A percentile compares a stretch with the other conserved stretches of the same genome.
These are phyloP conservation scores for Ophiorrhiza pumila DNA, from an alignment of 257 asterid genomes.

Conservation along the genomic window DNA sequence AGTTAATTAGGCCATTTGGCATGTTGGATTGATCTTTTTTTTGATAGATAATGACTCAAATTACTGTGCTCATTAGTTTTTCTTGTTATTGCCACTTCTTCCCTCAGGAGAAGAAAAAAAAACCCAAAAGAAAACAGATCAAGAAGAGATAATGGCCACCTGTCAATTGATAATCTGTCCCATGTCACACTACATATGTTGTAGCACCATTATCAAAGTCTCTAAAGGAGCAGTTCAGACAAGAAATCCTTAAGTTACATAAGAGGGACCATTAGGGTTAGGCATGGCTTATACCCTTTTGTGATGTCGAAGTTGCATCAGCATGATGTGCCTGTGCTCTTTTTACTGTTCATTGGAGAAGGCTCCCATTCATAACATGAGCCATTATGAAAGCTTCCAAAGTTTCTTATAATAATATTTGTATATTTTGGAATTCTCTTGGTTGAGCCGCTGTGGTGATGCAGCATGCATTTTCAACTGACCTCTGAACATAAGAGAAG, in stretches of 20 bases:
- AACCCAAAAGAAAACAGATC: too few species aligned
- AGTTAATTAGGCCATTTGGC: too few species aligned
- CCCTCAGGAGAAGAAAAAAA: too few species aligned
- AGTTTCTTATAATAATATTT: not conserved
- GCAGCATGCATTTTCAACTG: slow-evolving; percentile 2
- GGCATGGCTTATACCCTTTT: slow-evolving; percentile 6
- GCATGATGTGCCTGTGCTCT: slow-evolving; percentile 18
- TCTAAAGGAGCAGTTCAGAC: not conserved
- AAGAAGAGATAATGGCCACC: not conserved
- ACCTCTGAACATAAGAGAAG: not conserved
- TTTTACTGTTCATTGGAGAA: slow-evolving; percentile 6
- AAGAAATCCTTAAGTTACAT: not conserved
- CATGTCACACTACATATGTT: slow-evolving; percentile 2
- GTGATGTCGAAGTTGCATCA: slow-evolving; percentile 25
- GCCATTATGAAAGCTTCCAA: slow-evolving; percentile 18
- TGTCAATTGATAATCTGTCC: slow-evolving; percentile 11
- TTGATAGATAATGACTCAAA: too few species aligned
- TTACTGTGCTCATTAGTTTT: too few species aligned
- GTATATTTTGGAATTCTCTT: too few species aligned
- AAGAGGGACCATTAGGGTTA: slow-evolving; percentile 13
- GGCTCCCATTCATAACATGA: not conserved
- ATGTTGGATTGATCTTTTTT: too few species aligned
- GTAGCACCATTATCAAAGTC: not conserved
- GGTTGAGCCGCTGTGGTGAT: not conserved
- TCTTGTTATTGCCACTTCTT: too few species aligned